Conservation (phyloP, 345 rosid genomes). For the Excoecaria cochinchinensis region DNA sequence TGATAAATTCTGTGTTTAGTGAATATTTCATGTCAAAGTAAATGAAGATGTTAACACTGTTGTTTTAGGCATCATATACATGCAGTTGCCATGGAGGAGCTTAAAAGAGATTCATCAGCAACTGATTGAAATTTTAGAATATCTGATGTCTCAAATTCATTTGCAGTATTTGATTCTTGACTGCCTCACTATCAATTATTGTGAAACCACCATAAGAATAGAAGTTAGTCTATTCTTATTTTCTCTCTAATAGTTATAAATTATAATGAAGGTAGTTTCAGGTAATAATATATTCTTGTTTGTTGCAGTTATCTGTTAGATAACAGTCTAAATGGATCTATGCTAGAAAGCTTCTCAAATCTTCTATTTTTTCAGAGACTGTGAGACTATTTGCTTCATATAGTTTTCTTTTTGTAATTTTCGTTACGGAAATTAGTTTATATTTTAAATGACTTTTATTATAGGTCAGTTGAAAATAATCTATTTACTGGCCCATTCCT, state of each 20-base stretch:
- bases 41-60: too few relatives aligned
- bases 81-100: too few relatives aligned
- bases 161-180: not conserved
- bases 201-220: too few relatives aligned
- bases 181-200: conserved; percentile 2
- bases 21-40: too few relatives aligned
- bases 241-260: too few relatives aligned
- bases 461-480: conserved; percentile 76
- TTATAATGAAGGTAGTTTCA: conserved; percentile 4
- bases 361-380: conserved; percentile 68
- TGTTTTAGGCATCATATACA: too few relatives aligned
- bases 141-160: not conserved
- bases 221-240: too few relatives aligned
- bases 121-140: too few relatives aligned
- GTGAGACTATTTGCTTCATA: conserved; percentile 43
- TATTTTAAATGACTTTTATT: conserved; percentile 21
- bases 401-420: conserved; percentile 1
- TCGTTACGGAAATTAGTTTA: conserved; percentile 2
- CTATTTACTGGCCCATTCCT: conserved; percentile 64
- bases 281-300: conserved; percentile 20
- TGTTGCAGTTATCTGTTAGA: conserved; percentile 63
- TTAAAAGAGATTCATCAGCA: too few relatives aligned
- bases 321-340: conserved; percentile 67
- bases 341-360: conserved; percentile 63
- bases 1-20: too few relatives aligned